A percentile compares a stretch with the other conserved stretches of the same genome.
These are phyloP conservation scores for Cymbopogon flexuosus DNA, from an alignment of 202 grass and related monocot species.

Conservation along the genomic window DNA sequence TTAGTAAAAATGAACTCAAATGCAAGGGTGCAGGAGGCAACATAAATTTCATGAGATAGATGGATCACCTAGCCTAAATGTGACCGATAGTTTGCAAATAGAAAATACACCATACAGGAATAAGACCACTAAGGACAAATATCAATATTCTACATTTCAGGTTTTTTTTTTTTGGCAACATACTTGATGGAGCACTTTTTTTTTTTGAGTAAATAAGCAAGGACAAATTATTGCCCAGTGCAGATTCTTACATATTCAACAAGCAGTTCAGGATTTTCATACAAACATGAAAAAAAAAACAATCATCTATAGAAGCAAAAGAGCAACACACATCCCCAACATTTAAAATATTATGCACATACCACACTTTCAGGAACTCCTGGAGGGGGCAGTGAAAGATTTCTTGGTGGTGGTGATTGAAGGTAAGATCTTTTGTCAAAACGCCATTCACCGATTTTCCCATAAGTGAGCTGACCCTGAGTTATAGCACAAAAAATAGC, in stretches of 20 bases:
- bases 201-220: neutral
- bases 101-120: neutral
- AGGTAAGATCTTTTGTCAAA: slow-evolving; percentile 99
- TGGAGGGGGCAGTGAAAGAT: slow-evolving; percentile 83
- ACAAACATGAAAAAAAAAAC: neutral
- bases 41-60: neutral
- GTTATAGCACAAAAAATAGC: slow-evolving; percentile 12
- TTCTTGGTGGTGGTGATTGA: slow-evolving; percentile 75
- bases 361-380: slow-evolving; percentile 99
- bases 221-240: neutral
- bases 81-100: neutral
- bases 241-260: neutral
- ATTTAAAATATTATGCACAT: slow-evolving; percentile 30
- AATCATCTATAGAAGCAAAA: neutral
- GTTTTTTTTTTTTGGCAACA: neutral
- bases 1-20: neutral
- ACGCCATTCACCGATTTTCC: slow-evolving; percentile 96
- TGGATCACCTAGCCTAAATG: neutral
- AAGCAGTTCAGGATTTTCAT: neutral
- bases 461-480: slow-evolving; percentile 90
- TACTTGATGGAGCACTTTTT: neutral
- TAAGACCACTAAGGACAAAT: neutral
- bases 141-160: neutral
- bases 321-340: neutral
- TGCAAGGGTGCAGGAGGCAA: neutral